Conservation (phyloP, 768 basidiomycete species). For the Mycena rosella region DNA sequence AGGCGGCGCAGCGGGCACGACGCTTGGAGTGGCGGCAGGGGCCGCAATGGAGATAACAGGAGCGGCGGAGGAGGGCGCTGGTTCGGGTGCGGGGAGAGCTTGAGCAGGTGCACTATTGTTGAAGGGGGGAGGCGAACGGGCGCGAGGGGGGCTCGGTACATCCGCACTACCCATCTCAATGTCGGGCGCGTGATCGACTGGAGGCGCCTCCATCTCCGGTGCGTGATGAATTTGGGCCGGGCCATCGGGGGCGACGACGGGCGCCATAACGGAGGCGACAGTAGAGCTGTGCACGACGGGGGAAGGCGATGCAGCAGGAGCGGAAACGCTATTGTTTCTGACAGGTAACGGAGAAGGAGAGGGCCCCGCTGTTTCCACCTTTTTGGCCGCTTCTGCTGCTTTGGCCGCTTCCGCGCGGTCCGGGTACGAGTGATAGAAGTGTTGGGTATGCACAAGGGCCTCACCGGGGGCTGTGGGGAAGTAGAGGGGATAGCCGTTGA, state of each 20-base stretch:
- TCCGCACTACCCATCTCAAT: slow-evolving; percentile 27
- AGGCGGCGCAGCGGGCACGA: neutral
- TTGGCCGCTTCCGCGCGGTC: slow-evolving; percentile 15
- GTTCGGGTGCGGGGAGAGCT: neutral
- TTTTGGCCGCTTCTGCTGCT: too few relatives aligned
- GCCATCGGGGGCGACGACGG: neutral
- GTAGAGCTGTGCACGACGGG: slow-evolving; percentile 1
- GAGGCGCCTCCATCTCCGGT: neutral
- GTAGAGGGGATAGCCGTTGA: too few relatives aligned
- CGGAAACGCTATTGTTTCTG: neutral
- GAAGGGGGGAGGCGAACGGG: neutral
- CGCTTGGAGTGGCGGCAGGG: slow-evolving; percentile 2
- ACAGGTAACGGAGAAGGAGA: slow-evolving; percentile 11
- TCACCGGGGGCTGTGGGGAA: too few relatives aligned
- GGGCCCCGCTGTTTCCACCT: too few relatives aligned
- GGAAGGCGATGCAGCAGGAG: neutral
- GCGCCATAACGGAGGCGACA: neutral
- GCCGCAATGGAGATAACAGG: neutral
- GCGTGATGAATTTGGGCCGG: neutral
- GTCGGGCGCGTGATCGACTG: slow-evolving; percentile 1
- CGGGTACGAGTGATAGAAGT: slow-evolving; percentile 9
- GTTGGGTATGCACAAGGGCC: too few relatives aligned
- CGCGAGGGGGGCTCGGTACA: slow-evolving; percentile 5
- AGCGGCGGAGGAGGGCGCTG: neutral
- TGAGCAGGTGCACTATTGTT: neutral